Base-by-base conservation (phyloP, 345 rosid genomes). In the Cardamine chenopodiifolia region DNA sequence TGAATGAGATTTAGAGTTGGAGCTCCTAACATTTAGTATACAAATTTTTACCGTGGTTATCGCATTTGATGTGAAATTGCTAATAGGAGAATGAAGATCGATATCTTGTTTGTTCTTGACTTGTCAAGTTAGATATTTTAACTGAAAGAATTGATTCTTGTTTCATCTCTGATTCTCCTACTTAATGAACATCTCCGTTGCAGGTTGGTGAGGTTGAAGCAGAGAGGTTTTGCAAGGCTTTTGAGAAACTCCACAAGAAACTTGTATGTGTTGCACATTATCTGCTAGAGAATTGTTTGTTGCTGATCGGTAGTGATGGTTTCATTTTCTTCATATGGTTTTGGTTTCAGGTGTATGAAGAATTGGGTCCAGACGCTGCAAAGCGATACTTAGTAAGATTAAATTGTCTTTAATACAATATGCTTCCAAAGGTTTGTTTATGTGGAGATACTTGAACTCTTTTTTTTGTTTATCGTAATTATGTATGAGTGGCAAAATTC, bases 191-290 rank as follows among this genome's bases (percentile, higher is more conserved):
- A 55, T 64, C 45, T 6, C 18, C 56, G 28, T 70, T 72, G 48
- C 68, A 93, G 97, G 83, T 91, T 52, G 89, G 97, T 35, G 74
- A 82, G 29, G 85, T 76, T 19, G 96, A 88, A 55, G 96, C 97
- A 1, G 87, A 88, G 73, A 84, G 83, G 57, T 87, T 94, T 82
- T 94, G 93, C 86, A 68, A 81, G 76, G 88, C 89, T 48, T 94
- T 91, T 50, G 87, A 83, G 74, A 81, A 81, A 78, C 77, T 87
- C 68, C 99, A 94, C 85, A 84, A 77, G 82, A 89, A 85, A 86
- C 91, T 90, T 56, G 97, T 90, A 85, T 42, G 86, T 60, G 49
- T 32, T 25, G 8, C 57, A 52, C 56, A 6, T 57, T 29, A 39
- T 48, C 44, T 44, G 20, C 52, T 28, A 8, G 13, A 37, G 19